phyloP scores from a whole-genome alignment of 768 basidiomycete species.

The Hericium alpestre region DNA sequence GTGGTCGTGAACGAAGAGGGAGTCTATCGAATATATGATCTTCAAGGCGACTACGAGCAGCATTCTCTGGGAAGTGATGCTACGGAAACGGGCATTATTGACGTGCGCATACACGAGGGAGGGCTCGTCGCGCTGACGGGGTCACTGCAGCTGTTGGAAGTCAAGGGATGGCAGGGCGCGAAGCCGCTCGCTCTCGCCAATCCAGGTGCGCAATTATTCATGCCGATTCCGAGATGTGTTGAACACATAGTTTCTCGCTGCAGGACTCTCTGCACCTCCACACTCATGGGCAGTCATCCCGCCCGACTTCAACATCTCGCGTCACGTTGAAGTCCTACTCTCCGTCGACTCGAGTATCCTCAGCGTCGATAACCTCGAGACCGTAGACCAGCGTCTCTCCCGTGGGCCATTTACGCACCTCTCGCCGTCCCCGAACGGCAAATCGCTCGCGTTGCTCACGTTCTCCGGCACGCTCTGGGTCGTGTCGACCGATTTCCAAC shows the following conservation, averaged over 20 bases:
- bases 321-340: conserved; percentile 83
- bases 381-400: conserved; percentile 76
- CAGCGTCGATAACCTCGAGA: conserved; percentile 82
- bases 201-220: conserved; percentile 44
- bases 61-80: conserved; percentile 78
- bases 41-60: conserved; percentile 79
- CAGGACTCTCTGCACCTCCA: conserved; percentile 71
- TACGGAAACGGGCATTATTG: conserved; percentile 70
- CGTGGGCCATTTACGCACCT: conserved; percentile 85
- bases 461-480: conserved; percentile 73
- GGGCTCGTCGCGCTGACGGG: conserved; percentile 83
- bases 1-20: conserved; percentile 88
- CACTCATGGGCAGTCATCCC: conserved; percentile 83
- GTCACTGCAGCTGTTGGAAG: conserved; percentile 66
- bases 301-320: conserved; percentile 78
- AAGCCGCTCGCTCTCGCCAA: conserved; percentile 64
- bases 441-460: conserved; percentile 78
- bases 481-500: conserved; percentile 88
- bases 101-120: conserved; percentile 76
- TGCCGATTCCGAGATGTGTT: not conserved
- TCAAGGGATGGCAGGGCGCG: conserved; percentile 80
- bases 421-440: conserved; percentile 87
- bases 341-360: conserved; percentile 74
- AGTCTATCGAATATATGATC: conserved; percentile 78
- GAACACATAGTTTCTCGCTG: no score